Base-by-base conservation (phyloP, 306 rosid species). In the Albizia julibrissin region DNA sequence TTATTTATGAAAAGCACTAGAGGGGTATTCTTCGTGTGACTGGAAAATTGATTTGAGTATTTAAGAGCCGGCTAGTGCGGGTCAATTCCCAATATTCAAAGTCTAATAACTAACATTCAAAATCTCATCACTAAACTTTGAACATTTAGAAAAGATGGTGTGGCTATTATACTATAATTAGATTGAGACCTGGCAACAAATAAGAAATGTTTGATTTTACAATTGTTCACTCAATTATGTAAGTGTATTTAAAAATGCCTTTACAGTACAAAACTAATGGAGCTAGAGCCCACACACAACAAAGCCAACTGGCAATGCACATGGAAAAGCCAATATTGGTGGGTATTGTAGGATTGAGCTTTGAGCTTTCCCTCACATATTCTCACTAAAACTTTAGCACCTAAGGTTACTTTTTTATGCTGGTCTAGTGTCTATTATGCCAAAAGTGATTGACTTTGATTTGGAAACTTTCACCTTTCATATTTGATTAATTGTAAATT, bases 361-460 rank as follows among this genome's bases (percentile, higher is more conserved):
- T 56, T 58, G 65, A 58, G 71, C 85, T 81, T 79, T 88, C 85
- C 80, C 77, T 81, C 82, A 69, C 1, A 24, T 81, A 79, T 77
- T 74, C 83, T 70, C 80, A 68, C 56, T 33, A 3, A 82, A 79
- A 84, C 97, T 89, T 89, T 92, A 83, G 89, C 89, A 71, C 75
- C 88, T 89, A 91, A 86, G 95, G 22, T 77, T 80, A 79, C 81
- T 77, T 77, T 83, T 69, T 54, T 76, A 77, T 46, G 84, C 80
- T 84, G 31, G 83, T 84, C 83, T 79, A 76, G 4, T 0, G 34
- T 33, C 73, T 15, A 15, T 50, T 78, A 61, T 68, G 92, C 93
- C 90, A 87, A 89, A 88, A 88, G 90, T 52, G 72, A 70, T 59
- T 70, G 67, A 16, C 74, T 75, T 79, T 61, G 50, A 70, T 65